phyloP scores from a whole-genome alignment of 768 basidiomycete species.

The Termitomyces sp. region DNA sequence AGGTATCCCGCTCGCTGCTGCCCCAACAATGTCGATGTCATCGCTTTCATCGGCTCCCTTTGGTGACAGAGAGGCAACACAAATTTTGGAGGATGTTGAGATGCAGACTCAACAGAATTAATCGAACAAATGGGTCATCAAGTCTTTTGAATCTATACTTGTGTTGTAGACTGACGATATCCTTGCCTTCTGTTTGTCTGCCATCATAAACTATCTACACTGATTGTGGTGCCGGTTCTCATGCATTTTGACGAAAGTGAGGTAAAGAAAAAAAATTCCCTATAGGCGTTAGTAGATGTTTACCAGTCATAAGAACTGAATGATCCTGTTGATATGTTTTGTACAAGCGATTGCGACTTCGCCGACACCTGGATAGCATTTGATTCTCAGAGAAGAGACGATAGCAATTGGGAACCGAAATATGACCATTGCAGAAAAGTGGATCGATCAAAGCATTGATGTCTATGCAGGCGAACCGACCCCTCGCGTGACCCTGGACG shows the following conservation, averaged over 20 bases:
- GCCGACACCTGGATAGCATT: no score
- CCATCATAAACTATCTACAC: background rate
- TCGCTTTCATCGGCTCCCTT: background rate
- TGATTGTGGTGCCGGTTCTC: background rate
- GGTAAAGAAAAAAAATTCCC: no score
- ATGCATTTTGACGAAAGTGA: background rate
- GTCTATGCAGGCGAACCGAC: no score
- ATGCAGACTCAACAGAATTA: background rate
- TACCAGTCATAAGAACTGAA: no score
- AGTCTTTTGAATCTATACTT: background rate
- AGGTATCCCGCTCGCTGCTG: background rate
- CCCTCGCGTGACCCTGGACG: no score
- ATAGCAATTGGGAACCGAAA: no score
- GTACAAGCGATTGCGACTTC: no score
- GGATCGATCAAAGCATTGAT: no score
- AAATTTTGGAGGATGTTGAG: background rate
- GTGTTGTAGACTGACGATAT: background rate
- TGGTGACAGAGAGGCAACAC: background rate
- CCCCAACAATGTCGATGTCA: background rate
- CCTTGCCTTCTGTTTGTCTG: background rate
- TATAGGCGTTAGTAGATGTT: no score
- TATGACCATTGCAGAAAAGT: no score
- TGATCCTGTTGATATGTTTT: background rate
- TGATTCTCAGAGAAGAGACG: no score
- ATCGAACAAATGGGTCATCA: background rate